Evolutionary conservation across 2,329 filamentous ascomycete species (phyloP).

Genomic region (Alternaria angustiovoidea): DNA sequence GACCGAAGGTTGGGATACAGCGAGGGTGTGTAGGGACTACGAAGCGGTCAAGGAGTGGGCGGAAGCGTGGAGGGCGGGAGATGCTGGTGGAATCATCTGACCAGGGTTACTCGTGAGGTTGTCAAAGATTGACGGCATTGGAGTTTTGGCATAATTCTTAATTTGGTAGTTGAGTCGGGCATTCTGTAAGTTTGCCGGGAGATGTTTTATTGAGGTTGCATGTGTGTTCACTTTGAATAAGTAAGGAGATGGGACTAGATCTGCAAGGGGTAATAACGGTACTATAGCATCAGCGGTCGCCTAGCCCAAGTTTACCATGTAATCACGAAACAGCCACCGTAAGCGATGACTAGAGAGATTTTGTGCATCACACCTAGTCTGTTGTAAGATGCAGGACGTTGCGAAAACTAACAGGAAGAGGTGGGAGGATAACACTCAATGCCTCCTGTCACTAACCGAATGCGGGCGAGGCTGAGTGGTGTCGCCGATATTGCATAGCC

Average conservation of each 20-base stretch:
- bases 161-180: neutral
- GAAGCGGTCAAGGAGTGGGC: constrained; percentile 35
- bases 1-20: constrained; percentile 26
- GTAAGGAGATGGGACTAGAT: neutral
- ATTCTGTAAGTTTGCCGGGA: neutral
- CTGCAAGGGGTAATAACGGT: too few species aligned
- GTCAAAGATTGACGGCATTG: neutral
- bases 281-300: neutral
- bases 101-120: neutral
- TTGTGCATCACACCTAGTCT: neutral
- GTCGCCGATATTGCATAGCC: too few species aligned
- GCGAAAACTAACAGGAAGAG: too few species aligned
- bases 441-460: too few species aligned
- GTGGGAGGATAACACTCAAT: too few species aligned
- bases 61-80: constrained; percentile 21
- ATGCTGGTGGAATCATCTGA: constrained; percentile 2
- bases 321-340: neutral
- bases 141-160: neutral
- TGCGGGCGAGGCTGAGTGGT: too few species aligned
- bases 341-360: neutral
- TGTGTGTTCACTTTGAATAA: neutral
- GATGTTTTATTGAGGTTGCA: neutral
- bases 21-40: constrained; percentile 37
- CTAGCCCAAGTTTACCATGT: neutral
- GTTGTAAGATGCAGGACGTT: too few species aligned